Base-by-base conservation (phyloP, 768 basidiomycete genomes). In the Trametes cinnabarina region DNA sequence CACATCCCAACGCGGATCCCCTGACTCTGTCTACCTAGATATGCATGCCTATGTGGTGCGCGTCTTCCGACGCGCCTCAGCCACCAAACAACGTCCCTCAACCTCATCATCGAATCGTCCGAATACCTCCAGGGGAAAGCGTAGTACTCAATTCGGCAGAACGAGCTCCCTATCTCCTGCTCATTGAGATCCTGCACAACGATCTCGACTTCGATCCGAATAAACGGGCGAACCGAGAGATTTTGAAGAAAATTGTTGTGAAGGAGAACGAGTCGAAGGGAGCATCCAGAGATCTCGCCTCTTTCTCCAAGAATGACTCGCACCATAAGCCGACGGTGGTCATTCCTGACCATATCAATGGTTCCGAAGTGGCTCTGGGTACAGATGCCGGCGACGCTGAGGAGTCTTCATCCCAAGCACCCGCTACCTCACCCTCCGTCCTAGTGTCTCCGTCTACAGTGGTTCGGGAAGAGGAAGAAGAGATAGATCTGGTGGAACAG, bases 131-230 rank as follows among this genome's bases (percentile, higher is more conserved):
- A 3, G 93, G 95, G 14, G 97, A 99, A 76, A 90, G 92, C 55
- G 97, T 98, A 43, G 97, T 98, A 10, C 81, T 99, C 25, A 99
- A 99, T 70, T 98, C 96, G 19, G 97, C 97, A 3, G 95, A 99
- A 72, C 83, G 91, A 34, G 94, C 94, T 0, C 97, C 97, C 4
- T 99, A 92, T 69, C 79, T 99, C 19, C 82, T 99, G 22, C 80
- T 95, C 60, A 83, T 98, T 57, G 97, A 99, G 72, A 88, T 98
- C 43, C 78, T 98, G 28, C 83, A 85, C 60, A 87, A 85, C 30
- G 96, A 98, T 65, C 81, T 99, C 32, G 91, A 96, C 70, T 98
- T 99, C 69, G 91, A 97, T 66, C 92, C 96, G 1, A 70, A 73
- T 11, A 90, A 87, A 67, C 79, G 94, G 47, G 77, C 81, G 22